Percentiles rank a stretch among this genome's conserved stretches.
Conservation (phyloP, 164 flowering plant genomes). For the Berberis vulgaris region DNA sequence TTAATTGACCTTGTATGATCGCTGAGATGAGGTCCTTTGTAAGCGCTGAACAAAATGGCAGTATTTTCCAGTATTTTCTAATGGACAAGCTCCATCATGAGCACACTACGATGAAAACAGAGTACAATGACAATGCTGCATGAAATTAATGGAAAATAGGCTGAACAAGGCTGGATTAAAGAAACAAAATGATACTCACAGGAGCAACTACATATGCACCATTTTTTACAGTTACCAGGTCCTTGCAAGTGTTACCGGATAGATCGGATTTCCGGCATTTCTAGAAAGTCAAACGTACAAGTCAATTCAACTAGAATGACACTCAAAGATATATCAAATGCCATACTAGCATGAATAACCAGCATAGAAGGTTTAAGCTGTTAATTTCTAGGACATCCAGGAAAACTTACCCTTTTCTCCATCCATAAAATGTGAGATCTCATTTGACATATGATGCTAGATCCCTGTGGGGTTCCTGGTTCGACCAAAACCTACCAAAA, state of each 20-base stretch:
- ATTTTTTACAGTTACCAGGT: constrained; percentile 27
- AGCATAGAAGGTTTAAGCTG: too few relatives aligned
- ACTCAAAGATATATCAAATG: too few relatives aligned
- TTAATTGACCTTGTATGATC: constrained; percentile 67
- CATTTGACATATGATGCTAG: background rate
- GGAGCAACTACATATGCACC: constrained; percentile 96
- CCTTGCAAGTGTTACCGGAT: constrained; percentile 28
- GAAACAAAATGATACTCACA: constrained; percentile 38
- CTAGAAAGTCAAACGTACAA: constrained; percentile 24
- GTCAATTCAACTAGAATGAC: background rate
- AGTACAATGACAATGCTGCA: background rate
- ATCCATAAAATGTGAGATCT: background rate
- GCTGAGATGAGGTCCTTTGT: constrained; percentile 88
- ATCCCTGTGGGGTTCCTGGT: background rate
- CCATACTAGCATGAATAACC: too few relatives aligned
- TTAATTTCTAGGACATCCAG: too few relatives aligned
- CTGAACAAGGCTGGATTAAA: background rate
- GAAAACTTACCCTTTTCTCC: background rate
- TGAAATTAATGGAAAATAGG: background rate
- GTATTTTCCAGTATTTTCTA: constrained; percentile 68
- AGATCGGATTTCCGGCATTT: constrained; percentile 47
- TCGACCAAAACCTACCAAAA: background rate
- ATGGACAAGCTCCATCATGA: constrained; percentile 92
- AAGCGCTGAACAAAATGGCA: constrained; percentile 99
- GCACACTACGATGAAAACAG: constrained; percentile 57